These are phyloP conservation scores for Backusella psychrophila DNA, from an alignment of 192 early-diverging fungal species.

Conservation along the genomic window DNA sequence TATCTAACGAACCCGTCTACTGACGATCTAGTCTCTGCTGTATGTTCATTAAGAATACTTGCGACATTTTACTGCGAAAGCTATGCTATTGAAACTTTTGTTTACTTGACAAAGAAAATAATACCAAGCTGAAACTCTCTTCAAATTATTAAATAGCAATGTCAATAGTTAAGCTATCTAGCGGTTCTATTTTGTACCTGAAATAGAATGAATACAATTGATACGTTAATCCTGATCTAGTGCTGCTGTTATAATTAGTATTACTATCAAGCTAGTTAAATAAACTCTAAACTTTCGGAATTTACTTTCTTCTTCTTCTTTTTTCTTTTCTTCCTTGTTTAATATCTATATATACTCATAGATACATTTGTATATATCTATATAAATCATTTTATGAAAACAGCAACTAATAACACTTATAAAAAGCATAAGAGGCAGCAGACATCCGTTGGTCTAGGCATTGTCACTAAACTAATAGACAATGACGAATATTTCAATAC, in stretches of 20 bases:
- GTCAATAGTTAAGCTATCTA: background rate
- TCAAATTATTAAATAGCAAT: background rate
- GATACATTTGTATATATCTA: background rate
- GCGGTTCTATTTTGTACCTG: background rate
- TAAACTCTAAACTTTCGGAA: background rate
- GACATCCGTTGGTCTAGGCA: constrained; percentile 20
- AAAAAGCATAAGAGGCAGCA: constrained; percentile 6
- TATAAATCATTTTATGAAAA: background rate
- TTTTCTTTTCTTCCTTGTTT: background rate
- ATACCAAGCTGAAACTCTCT: background rate
- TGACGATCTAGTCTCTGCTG: background rate
- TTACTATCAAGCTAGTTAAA: background rate
- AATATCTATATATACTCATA: background rate
- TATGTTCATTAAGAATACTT: background rate
- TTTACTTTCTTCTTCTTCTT: background rate
- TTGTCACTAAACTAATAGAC: constrained; percentile 8
- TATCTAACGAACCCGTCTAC: background rate
- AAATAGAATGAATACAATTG: background rate
- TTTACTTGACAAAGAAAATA: background rate
- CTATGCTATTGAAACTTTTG: background rate
- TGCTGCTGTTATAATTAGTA: background rate
- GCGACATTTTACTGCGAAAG: background rate
- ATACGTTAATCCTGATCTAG: background rate
- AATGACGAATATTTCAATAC: background rate
- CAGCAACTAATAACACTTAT: background rate